Evolutionary conservation across 2,329 filamentous ascomycete species (phyloP), one percentile per base, ranked within the genome.

Genomic region (Penicillium frequentans): DNA sequence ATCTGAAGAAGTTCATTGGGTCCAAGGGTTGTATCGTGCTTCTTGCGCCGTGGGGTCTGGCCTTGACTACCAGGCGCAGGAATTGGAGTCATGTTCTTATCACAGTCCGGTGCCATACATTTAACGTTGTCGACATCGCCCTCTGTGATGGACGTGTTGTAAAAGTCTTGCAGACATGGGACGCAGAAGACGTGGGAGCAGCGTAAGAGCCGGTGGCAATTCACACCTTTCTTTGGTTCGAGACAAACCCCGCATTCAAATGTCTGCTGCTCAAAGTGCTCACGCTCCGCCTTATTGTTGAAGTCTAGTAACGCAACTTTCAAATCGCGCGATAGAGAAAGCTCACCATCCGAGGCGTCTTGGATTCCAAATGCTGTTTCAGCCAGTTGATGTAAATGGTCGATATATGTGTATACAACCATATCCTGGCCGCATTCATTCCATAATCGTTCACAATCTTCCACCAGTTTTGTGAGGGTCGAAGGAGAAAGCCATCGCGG

Each of bases 101-200:
- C 89, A 68, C 95, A 99, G 56, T 85, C 84, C 0, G 91, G 91
- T 13, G 88, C 83, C 29, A 96, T 80, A 68, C 95, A 99, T 61
- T 88, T 88, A 29, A 99, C 88, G 8, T 85, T 84, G 49, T 86
- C 81, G 19, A 99, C 80, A 66, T 96, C 88, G 1, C 95, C 95
- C 69, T 96, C 90, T 0, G 81, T 86, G 66, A 99, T 97, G 63
- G 91, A 92, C 61, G 86, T 88, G 64, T 89, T 91, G 81, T 96
- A 98, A 65, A 93, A 97, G 66, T 93, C 91, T 61, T 90, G 88
- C 3, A 99, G 80, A 69, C 95, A 99, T n/a, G 85, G 75, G 19
- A 88, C 78, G 73, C 95, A 99, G 70, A 98, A 99, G 37, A 98
- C 91, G 71, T 99, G 93, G 0, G 86, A 86, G 73, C 95, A 99